Percentiles rank a stretch among this genome's conserved stretches.
These are phyloP conservation scores for Podospora didyma DNA, from an alignment of 495 filamentous ascomycete species.

Conservation along the genomic window DNA sequence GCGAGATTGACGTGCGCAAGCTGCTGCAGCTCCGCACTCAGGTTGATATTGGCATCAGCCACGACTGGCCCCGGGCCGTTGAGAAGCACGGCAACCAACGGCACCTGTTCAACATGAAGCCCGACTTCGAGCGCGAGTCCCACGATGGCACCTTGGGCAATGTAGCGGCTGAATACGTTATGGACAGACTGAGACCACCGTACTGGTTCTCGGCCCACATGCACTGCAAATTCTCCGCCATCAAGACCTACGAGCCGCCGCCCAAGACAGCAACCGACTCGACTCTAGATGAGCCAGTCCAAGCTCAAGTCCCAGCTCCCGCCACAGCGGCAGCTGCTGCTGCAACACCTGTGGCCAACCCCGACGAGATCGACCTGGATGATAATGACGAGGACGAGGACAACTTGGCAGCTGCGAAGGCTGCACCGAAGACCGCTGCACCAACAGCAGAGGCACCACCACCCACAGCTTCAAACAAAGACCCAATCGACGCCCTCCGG, in stretches of 20 bases:
- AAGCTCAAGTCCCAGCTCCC: not conserved
- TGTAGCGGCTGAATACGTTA: constrained; percentile 67
- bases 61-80: constrained; percentile 87
- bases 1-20: constrained; percentile 88
- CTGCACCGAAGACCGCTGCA: not conserved
- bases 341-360: not conserved
- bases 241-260: constrained; percentile 55
- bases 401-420: not conserved
- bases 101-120: constrained; percentile 64
- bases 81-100: constrained; percentile 67
- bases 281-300: not conserved
- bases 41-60: constrained; percentile 84
- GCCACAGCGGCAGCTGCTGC: not conserved
- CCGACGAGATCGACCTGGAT: constrained; percentile 12
- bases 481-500: constrained; percentile 50
- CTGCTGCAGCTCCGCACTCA: constrained; percentile 77
- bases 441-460: not conserved
- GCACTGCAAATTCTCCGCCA: constrained; percentile 78
- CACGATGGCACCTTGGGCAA: constrained; percentile 69
- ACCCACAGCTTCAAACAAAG: not conserved
- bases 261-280: constrained; percentile 14
- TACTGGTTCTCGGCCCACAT: constrained; percentile 96
- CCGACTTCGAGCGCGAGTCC: constrained; percentile 69
- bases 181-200: constrained; percentile 73
- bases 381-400: constrained; percentile 15